Conservation (phyloP, 2,329 filamentous ascomycete genomes). For the Nothomitra cinnamomea region DNA sequence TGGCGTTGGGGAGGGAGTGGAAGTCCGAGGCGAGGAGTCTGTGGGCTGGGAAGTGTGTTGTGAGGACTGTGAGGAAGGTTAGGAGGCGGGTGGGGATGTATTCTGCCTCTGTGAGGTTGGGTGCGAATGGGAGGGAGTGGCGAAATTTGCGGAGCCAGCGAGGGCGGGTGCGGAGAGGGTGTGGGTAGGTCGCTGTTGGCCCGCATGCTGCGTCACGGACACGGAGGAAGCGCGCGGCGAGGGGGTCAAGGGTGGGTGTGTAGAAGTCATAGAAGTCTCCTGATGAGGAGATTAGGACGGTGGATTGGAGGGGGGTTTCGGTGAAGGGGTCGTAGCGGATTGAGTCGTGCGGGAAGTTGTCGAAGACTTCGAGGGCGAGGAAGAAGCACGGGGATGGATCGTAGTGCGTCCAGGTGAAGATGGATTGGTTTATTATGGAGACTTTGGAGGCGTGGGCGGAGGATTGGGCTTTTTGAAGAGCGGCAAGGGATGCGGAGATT, state of each 20-base stretch:
- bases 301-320: constrained; percentile 70
- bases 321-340: constrained; percentile 78
- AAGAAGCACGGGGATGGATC: constrained; percentile 95
- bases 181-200: constrained; percentile 5
- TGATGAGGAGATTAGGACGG: constrained; percentile 65
- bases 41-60: constrained; percentile 77
- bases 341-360: constrained; percentile 93
- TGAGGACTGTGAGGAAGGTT: constrained; percentile 90
- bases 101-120: constrained; percentile 67
- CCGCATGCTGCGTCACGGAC: constrained; percentile 56
- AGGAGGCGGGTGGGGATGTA: constrained; percentile 90
- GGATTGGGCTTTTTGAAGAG: constrained; percentile 56
- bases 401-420: constrained; percentile 83
- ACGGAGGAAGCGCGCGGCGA: constrained; percentile 65
- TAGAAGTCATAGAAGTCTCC: constrained; percentile 97
- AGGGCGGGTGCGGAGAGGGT: constrained; percentile 18
- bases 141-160: constrained; percentile 42
- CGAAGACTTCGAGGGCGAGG: constrained; percentile 92
- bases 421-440: constrained; percentile 83
- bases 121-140: constrained; percentile 48
- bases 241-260: constrained; percentile 59
- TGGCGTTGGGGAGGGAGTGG: constrained; percentile 64
- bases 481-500: constrained; percentile 69
- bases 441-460: constrained; percentile 70
- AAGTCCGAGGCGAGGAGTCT: constrained; percentile 84